Evolutionary conservation across 2,329 filamentous ascomycete genomes (phyloP).

Genomic region (Aspergillus sp.): DNA sequence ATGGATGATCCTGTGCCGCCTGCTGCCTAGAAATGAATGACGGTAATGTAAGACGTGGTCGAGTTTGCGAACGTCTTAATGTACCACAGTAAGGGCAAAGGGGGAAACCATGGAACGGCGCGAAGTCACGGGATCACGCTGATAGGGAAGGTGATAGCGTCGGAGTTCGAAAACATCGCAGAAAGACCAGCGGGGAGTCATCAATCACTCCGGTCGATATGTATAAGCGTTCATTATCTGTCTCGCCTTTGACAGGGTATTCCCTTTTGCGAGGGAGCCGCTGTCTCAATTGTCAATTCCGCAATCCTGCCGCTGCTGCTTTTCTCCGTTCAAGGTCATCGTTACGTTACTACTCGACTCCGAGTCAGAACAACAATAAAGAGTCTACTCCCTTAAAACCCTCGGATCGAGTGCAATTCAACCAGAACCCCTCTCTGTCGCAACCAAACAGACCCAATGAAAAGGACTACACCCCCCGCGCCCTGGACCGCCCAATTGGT

Average conservation of each 20-base stretch:
- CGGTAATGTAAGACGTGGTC: too few species aligned
- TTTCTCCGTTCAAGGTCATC: slow-evolving; percentile 14
- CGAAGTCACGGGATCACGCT: slow-evolving; percentile 27
- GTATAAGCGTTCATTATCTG: slow-evolving; percentile 22
- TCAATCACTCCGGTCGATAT: slow-evolving; percentile 13
- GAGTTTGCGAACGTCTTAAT: not conserved
- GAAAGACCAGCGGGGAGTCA: not conserved
- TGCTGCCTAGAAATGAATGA: slow-evolving; percentile 8
- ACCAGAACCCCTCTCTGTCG: slow-evolving; percentile 20
- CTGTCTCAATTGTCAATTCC: slow-evolving; percentile 32
- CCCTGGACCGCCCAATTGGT: slow-evolving; percentile 69
- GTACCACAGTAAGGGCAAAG: not conserved
- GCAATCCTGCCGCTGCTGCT: slow-evolving; percentile 14
- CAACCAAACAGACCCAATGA: slow-evolving; percentile 23
- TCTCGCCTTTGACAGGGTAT: slow-evolving; percentile 15
- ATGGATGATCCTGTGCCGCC: slow-evolving; percentile 7
- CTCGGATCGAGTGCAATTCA: slow-evolving; percentile 17
- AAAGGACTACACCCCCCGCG: slow-evolving; percentile 45
- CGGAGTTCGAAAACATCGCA: not conserved
- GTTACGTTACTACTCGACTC: slow-evolving; percentile 25
- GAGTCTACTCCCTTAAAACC: slow-evolving; percentile 7
- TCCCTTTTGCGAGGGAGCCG: slow-evolving; percentile 21
- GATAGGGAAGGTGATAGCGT: not conserved
- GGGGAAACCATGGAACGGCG: slow-evolving; percentile 11
- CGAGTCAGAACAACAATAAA: slow-evolving; percentile 9